These are phyloP conservation scores for Yamadazyma mexicana DNA, from an alignment of 1,139 yeast species.

Conservation along the genomic window DNA sequence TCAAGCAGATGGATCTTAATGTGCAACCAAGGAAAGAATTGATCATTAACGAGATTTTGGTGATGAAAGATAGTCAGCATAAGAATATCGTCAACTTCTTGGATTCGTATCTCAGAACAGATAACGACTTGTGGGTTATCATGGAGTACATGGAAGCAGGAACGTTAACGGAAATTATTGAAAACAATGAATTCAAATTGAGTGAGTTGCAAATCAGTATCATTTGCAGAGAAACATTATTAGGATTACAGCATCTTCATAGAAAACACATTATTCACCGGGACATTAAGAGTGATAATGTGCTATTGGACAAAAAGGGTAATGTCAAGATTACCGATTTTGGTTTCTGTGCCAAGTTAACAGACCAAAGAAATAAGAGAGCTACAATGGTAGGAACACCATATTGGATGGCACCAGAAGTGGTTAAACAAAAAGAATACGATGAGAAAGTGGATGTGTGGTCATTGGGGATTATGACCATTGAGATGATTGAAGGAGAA, in stretches of 20 bases:
- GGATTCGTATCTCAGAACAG: slow-evolving; percentile 45
- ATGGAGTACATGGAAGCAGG: slow-evolving; percentile 94
- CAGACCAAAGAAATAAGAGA: slow-evolving; percentile 88
- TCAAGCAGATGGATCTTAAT: slow-evolving; percentile 92
- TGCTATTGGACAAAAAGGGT: slow-evolving; percentile 79
- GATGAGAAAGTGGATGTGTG: slow-evolving; percentile 97
- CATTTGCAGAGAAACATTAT: slow-evolving; percentile 86
- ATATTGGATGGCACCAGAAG: slow-evolving; percentile 99
- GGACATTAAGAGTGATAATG: slow-evolving; percentile 94
- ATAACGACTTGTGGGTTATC: slow-evolving; percentile 74
- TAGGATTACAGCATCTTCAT: slow-evolving; percentile 90
- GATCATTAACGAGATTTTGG: slow-evolving; percentile 59
- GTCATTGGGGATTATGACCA: slow-evolving; percentile 97
- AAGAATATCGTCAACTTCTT: slow-evolving; percentile 49
- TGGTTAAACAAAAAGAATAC: slow-evolving; percentile 92
- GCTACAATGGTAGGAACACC: slow-evolving; percentile 99
- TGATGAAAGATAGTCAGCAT: slow-evolving; percentile 51
- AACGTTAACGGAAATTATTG: slow-evolving; percentile 84
- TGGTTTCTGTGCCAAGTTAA: slow-evolving; percentile 95
- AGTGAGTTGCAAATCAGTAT: slow-evolving; percentile 83
- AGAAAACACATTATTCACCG: slow-evolving; percentile 91
- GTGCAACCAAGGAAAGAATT: slow-evolving; percentile 94
- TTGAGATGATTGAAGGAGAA: slow-evolving; percentile 97
- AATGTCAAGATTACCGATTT: slow-evolving; percentile 95
- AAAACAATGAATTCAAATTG: slow-evolving; percentile 64